A percentile compares a stretch with the other conserved stretches of the same genome.
These are phyloP conservation scores for Scorias spongiosa DNA, from an alignment of 2,329 filamentous ascomycete species.

Conservation along the genomic window DNA sequence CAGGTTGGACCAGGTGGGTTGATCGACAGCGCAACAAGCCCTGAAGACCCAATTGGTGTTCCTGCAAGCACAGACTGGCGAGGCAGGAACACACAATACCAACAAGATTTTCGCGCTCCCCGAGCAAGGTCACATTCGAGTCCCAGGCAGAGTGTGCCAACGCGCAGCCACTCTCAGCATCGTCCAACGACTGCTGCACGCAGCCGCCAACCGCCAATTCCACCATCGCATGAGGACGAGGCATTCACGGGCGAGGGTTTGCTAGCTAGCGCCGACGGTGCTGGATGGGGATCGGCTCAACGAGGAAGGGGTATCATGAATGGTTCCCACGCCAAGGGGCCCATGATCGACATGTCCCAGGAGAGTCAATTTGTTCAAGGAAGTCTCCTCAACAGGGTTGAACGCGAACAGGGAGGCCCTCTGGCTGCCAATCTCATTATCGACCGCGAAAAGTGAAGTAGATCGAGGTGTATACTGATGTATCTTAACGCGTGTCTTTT, in stretches of 20 bases:
- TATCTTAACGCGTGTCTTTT: too few relatives aligned
- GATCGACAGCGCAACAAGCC: conserved; percentile 31
- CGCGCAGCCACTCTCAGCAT: background rate
- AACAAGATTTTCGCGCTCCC: conserved; percentile 1
- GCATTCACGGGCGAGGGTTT: conserved; percentile 32
- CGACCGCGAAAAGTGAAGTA: conserved; percentile 20
- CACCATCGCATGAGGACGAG: conserved; percentile 2
- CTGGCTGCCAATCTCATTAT: conserved; percentile 19
- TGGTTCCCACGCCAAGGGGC: conserved; percentile 28
- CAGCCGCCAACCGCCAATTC: background rate
- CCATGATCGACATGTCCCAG: conserved; percentile 29
- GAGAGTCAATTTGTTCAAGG: conserved; percentile 29
- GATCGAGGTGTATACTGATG: background rate
- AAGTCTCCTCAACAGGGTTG: conserved; percentile 32
- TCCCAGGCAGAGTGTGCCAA: background rate
- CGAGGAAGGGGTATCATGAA: conserved; percentile 32
- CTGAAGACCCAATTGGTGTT: conserved; percentile 25
- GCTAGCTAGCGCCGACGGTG: conserved; percentile 22
- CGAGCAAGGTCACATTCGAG: conserved; percentile 1
- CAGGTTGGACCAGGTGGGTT: conserved; percentile 24
- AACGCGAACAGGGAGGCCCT: conserved; percentile 16
- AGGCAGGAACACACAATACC: background rate
- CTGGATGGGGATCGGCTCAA: conserved; percentile 23
- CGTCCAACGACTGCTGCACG: background rate
- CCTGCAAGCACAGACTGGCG: conserved; percentile 32